Evolutionary conservation across 2,329 filamentous ascomycete species (phyloP).

Genomic region (Teratosphaeria viscida): DNA sequence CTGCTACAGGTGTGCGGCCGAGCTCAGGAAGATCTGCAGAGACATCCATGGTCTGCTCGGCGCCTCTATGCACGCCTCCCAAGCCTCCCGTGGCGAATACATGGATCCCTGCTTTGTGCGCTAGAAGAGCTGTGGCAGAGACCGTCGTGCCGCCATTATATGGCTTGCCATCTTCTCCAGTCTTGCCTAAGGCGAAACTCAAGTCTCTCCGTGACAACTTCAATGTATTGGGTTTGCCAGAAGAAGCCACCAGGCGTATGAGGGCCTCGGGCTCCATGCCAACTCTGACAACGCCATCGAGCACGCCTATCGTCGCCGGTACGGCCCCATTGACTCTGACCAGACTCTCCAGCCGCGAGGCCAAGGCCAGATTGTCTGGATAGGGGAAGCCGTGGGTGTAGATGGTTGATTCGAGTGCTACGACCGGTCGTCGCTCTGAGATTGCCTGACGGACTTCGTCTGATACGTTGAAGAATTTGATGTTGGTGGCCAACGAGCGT

Average conservation of each 20-base stretch:
- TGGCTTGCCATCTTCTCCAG: constrained; percentile 55
- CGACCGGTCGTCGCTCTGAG: constrained; percentile 64
- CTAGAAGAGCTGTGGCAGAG: constrained; percentile 83
- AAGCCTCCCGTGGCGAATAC: constrained; percentile 93
- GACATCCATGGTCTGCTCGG: constrained; percentile 77
- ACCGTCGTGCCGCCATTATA: constrained; percentile 89
- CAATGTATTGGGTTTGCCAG: constrained; percentile 47
- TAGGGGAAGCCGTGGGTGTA: constrained; percentile 82
- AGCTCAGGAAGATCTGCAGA: constrained; percentile 93
- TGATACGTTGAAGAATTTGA: constrained; percentile 43
- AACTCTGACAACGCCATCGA: constrained; percentile 73
- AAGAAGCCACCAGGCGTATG: constrained; percentile 53
- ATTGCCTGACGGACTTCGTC: constrained; percentile 76
- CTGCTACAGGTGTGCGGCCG: constrained; percentile 76
- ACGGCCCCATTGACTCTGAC: constrained; percentile 73
- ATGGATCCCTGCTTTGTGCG: constrained; percentile 74
- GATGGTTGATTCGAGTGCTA: constrained; percentile 90
- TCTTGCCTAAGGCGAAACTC: constrained; percentile 64
- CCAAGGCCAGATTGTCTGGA: constrained; percentile 63
- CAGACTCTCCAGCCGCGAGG: constrained; percentile 68
- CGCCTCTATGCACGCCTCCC: constrained; percentile 86
- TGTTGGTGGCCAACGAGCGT: not conserved
- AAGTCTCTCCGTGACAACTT: constrained; percentile 87
- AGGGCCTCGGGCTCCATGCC: constrained; percentile 67
- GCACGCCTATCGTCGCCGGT: constrained; percentile 81